Conservation (phyloP, 2,329 filamentous ascomycete genomes). For the Setomelanomma holmii region DNA sequence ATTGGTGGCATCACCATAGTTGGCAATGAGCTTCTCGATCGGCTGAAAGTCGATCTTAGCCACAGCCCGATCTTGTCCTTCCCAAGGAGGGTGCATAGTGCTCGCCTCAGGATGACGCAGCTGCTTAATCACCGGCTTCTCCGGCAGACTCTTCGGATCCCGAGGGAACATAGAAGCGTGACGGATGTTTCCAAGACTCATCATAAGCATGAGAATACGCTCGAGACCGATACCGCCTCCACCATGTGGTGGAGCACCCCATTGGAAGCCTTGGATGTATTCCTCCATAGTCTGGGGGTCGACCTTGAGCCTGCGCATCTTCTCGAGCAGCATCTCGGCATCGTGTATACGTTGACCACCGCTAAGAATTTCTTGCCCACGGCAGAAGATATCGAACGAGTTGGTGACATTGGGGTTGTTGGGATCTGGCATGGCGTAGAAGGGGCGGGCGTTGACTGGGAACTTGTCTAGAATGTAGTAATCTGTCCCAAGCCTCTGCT, state of each 20-base stretch:
- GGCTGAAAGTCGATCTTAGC: constrained; percentile 68
- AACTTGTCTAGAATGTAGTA: constrained; percentile 97
- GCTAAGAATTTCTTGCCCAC: constrained; percentile 90
- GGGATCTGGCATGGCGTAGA: constrained; percentile 88
- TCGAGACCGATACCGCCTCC: constrained; percentile 91
- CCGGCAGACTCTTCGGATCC: constrained; percentile 85
- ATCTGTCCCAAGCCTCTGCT: constrained; percentile 85
- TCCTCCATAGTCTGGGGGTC: constrained; percentile 85
- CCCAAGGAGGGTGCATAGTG: constrained; percentile 75
- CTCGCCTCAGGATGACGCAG: constrained; percentile 89
- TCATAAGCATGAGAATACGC: constrained; percentile 83
- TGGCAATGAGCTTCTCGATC: constrained; percentile 87
- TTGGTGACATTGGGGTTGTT: constrained; percentile 78
- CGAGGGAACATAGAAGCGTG: constrained; percentile 87
- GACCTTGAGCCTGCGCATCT: constrained; percentile 78
- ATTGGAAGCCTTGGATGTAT: constrained; percentile 87
- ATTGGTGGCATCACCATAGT: constrained; percentile 93
- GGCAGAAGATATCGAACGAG: constrained; percentile 93
- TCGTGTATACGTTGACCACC: constrained; percentile 94
- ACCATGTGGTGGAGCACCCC: constrained; percentile 86
- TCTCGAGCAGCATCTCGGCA: constrained; percentile 73
- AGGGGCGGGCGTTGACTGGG: constrained; percentile 81
- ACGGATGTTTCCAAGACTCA: constrained; percentile 87
- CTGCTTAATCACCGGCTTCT: constrained; percentile 65
- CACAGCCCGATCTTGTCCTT: constrained; percentile 56